Evolutionary conservation across 345 rosid species (phyloP).

Genomic region (Camelina neglecta): DNA sequence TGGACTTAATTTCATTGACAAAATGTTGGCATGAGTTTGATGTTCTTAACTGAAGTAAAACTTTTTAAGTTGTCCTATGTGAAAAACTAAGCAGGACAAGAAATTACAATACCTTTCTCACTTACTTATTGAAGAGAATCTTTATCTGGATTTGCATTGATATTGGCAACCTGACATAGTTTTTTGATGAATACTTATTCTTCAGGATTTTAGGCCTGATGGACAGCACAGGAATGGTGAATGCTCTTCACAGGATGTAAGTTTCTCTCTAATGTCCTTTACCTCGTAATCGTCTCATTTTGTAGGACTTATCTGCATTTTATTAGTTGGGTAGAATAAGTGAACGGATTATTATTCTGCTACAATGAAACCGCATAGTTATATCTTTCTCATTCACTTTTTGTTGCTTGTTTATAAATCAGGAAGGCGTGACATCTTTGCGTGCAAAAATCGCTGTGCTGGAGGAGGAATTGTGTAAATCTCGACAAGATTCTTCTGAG

Average conservation of each 20-base stretch:
- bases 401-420: conserved; percentile 38
- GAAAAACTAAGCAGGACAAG: neutral
- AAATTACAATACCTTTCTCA: neutral
- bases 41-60: conserved; percentile 6
- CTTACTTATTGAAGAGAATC: neutral
- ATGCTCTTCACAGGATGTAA: conserved; percentile 61
- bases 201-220: conserved; percentile 65
- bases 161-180: conserved; percentile 21
- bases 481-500: conserved; percentile 71
- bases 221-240: conserved; percentile 61
- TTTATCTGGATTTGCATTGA: conserved; percentile 33
- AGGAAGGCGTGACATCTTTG: conserved; percentile 79
- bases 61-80: neutral
- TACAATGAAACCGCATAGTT: conserved; percentile 10
- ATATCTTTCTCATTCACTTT: conserved; percentile 29
- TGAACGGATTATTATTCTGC: conserved; percentile 14
- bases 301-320: conserved; percentile 7
- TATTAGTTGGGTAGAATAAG: conserved; percentile 1
- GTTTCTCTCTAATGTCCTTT: conserved; percentile 14
- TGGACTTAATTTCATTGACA: neutral
- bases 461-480: conserved; percentile 85
- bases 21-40: conserved; percentile 13
- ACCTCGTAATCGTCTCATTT: conserved; percentile 21
- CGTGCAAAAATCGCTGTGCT: conserved; percentile 64
- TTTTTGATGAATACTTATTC: conserved; percentile 6